phyloP scores from a whole-genome alignment of 2,329 filamentous ascomycete genomes.

The Nemania bipapillata region DNA sequence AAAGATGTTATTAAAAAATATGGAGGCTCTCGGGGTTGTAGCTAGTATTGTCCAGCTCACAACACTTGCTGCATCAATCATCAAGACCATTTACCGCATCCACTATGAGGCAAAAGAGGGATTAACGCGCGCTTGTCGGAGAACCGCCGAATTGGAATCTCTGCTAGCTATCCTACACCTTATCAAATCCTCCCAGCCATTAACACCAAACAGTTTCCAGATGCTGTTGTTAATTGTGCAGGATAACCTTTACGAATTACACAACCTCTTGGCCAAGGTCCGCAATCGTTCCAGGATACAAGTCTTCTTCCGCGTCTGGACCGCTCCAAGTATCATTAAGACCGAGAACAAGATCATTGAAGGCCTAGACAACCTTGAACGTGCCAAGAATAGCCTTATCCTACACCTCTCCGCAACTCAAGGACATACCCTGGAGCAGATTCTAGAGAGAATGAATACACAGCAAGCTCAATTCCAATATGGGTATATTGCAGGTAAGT shows the following conservation, averaged over 20 bases:
- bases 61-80: slow-evolving; percentile 14
- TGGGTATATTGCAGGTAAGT: not conserved
- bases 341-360: slow-evolving; percentile 15
- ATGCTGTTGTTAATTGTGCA: slow-evolving; percentile 7
- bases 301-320: not conserved
- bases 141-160: slow-evolving; percentile 4
- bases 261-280: slow-evolving; percentile 7
- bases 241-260: slow-evolving; percentile 1
- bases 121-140: slow-evolving; percentile 2
- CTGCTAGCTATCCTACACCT: slow-evolving; percentile 11
- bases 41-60: slow-evolving; percentile 7
- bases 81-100: slow-evolving; percentile 11
- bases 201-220: not conserved
- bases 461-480: not conserved
- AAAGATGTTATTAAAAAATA: not conserved
- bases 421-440: not conserved
- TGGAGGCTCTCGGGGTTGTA: slow-evolving; percentile 2
- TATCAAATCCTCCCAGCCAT: slow-evolving; percentile 4
- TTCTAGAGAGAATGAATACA: slow-evolving; percentile 7
- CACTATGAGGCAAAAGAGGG: slow-evolving; percentile 3
- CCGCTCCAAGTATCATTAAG: slow-evolving; percentile 4
- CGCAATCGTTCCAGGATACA: not conserved
- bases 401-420: slow-evolving; percentile 9
- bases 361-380: slow-evolving; percentile 10
- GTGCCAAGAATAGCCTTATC: slow-evolving; percentile 16